Evolutionary conservation across 371 early-diverging fungal genomes (phyloP).

Genomic region (Entomophthora muscae): DNA sequence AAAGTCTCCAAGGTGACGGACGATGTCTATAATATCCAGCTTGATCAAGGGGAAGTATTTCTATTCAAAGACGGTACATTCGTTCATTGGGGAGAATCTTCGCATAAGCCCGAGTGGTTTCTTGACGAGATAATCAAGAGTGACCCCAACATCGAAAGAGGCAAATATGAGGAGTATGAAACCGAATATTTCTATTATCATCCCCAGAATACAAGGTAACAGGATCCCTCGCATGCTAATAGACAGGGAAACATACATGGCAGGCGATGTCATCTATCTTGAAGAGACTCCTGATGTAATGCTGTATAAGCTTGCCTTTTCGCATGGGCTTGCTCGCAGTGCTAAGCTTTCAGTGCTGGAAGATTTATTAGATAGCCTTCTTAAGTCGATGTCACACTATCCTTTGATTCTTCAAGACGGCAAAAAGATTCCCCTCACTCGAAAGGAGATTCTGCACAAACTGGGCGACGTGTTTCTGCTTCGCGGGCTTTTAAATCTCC

Average conservation of each 20-base stretch:
- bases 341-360: slow-evolving; percentile 2
- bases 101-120: background rate
- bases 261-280: background rate
- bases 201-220: background rate
- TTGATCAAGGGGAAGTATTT: slow-evolving; percentile 5
- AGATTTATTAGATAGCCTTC: slow-evolving; percentile 1
- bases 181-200: slow-evolving; percentile 5
- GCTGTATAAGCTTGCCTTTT: slow-evolving; percentile 6
- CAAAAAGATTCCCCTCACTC: background rate
- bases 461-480: slow-evolving; percentile 4
- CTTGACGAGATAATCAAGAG: background rate
- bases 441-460: slow-evolving; percentile 6
- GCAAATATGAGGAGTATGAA: slow-evolving; percentile 7
- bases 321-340: slow-evolving; percentile 7
- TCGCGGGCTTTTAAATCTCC: slow-evolving; percentile 5
- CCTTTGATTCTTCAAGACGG: background rate
- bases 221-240: background rate
- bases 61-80: slow-evolving; percentile 8
- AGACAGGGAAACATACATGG: background rate
- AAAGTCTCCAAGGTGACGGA: background rate
- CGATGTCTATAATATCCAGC: slow-evolving; percentile 3
- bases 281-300: background rate
- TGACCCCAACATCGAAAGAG: background rate
- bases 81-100: background rate
- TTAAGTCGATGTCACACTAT: slow-evolving; percentile 5